Evolutionary conservation across 1,284 basidiomycete genomes (phyloP).

Genomic region (Puccinia hordei): DNA sequence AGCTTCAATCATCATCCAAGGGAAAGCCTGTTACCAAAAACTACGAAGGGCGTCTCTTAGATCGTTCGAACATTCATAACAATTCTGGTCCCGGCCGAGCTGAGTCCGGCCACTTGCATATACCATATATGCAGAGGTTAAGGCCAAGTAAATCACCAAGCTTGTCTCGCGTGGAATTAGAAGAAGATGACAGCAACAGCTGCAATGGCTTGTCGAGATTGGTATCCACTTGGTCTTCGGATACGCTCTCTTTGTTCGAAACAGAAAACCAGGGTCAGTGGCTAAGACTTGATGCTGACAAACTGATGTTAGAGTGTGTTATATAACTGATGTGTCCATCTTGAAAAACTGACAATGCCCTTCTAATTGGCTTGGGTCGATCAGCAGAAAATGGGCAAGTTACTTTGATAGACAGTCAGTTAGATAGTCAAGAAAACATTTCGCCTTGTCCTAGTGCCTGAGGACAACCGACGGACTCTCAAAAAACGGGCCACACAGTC

Average conservation of each 20-base stretch:
- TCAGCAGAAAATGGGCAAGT: too few species aligned
- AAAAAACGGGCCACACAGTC: too few species aligned
- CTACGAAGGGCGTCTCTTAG: background rate
- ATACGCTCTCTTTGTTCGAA: conserved; percentile 14
- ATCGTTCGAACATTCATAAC: background rate
- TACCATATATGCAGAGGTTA: background rate
- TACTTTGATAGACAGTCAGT: too few species aligned
- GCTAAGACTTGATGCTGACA: background rate
- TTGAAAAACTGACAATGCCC: too few species aligned
- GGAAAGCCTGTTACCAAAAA: background rate
- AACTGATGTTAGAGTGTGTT: background rate
- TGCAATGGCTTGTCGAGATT: background rate
- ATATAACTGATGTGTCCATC: background rate
- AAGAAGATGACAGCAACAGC: background rate
- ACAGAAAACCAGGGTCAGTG: conserved; percentile 12
- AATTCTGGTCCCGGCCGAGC: background rate
- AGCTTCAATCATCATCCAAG: background rate
- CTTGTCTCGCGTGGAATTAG: background rate
- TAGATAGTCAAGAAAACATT: too few species aligned
- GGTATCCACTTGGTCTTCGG: conserved; percentile 20
- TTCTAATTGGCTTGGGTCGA: too few species aligned
- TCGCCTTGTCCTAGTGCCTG: too few species aligned
- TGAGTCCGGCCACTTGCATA: background rate
- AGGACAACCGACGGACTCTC: too few species aligned
- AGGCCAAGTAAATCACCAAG: background rate